Conservation (phyloP, 805 yeast species). For the Vanderwaltozyma tropicalis region DNA sequence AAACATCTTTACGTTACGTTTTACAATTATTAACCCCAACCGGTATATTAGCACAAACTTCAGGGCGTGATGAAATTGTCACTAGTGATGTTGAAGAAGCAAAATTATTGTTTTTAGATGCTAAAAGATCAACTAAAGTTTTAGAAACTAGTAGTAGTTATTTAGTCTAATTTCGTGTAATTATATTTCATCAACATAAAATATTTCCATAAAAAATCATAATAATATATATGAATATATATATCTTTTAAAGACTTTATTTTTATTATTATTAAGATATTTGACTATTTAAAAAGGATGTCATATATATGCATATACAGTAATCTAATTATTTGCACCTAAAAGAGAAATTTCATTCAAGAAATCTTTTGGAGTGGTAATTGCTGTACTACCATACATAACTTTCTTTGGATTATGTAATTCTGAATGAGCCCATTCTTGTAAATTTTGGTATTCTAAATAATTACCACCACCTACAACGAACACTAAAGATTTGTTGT, state of each 20-base stretch:
- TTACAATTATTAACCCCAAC: slow-evolving; percentile 87
- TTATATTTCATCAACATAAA: too few species aligned
- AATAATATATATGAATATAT: too few species aligned
- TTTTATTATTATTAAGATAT: too few species aligned
- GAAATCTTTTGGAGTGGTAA: slow-evolving; percentile 60
- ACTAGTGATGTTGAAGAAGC: slow-evolving; percentile 76
- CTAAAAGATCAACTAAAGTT: slow-evolving; percentile 66
- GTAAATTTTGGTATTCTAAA: slow-evolving; percentile 85
- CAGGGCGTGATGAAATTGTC: slow-evolving; percentile 58
- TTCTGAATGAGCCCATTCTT: slow-evolving; percentile 62
- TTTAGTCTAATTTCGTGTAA: slow-evolving; percentile 9
- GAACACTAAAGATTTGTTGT: slow-evolving; percentile 76
- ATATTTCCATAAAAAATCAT: too few species aligned
- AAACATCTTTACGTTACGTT: slow-evolving; percentile 82
- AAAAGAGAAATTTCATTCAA: slow-evolving; percentile 53
- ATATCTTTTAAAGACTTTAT: too few species aligned
- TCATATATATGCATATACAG: neutral
- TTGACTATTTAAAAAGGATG: too few species aligned
- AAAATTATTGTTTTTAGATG: slow-evolving; percentile 73
- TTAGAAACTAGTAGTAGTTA: slow-evolving; percentile 33
- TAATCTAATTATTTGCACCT: slow-evolving; percentile 23
- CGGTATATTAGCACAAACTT: slow-evolving; percentile 65
- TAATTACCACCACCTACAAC: slow-evolving; percentile 97
- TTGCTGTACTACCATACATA: slow-evolving; percentile 78
- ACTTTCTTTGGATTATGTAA: slow-evolving; percentile 42